phyloP scores from a whole-genome alignment of 176 grass and related monocot species.

The Leersia perrieri region DNA sequence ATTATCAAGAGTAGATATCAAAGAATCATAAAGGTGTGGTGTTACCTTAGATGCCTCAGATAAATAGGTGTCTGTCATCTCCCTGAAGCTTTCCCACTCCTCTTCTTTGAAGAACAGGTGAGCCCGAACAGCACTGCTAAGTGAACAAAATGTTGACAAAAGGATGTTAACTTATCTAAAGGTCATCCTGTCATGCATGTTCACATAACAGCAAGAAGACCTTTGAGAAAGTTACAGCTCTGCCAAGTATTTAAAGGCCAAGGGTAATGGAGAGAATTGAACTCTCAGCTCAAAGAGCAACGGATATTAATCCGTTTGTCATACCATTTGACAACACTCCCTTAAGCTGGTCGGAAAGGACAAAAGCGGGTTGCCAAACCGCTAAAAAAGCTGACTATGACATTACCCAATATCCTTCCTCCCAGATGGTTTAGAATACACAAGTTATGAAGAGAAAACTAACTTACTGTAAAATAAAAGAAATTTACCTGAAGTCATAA shows the following conservation, averaged over 20 bases:
- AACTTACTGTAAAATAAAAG: background rate
- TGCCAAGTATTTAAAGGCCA: constrained; percentile 20
- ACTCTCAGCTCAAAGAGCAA: constrained; percentile 99
- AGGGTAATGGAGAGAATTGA: constrained; percentile 99
- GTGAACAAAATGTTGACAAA: constrained; percentile 51
- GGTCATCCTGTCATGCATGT: constrained; percentile 36
- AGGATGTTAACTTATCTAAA: constrained; percentile 62
- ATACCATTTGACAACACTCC: constrained; percentile 99
- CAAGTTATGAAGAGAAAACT: constrained; percentile 31
- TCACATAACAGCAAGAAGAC: constrained; percentile 33
- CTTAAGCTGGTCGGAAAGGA: constrained; percentile 69
- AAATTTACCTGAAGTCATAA: constrained; percentile 95
- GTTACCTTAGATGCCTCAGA: constrained; percentile 84
- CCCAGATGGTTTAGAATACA: constrained; percentile 47
- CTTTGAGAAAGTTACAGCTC: constrained; percentile 35
- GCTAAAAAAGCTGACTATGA: constrained; percentile 83
- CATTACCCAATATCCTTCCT: constrained; percentile 99
- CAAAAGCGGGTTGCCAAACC: constrained; percentile 69
- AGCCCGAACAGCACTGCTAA: constrained; percentile 80
- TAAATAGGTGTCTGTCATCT: constrained; percentile 72
- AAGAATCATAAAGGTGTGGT: background rate
- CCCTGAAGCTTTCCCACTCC: constrained; percentile 84
- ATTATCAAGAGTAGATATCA: background rate
- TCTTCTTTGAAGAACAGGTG: constrained; percentile 97
- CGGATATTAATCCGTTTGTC: constrained; percentile 88